Evolutionary conservation across 495 filamentous ascomycete species (phyloP).

Genomic region (Tetracladium marchalianum): DNA sequence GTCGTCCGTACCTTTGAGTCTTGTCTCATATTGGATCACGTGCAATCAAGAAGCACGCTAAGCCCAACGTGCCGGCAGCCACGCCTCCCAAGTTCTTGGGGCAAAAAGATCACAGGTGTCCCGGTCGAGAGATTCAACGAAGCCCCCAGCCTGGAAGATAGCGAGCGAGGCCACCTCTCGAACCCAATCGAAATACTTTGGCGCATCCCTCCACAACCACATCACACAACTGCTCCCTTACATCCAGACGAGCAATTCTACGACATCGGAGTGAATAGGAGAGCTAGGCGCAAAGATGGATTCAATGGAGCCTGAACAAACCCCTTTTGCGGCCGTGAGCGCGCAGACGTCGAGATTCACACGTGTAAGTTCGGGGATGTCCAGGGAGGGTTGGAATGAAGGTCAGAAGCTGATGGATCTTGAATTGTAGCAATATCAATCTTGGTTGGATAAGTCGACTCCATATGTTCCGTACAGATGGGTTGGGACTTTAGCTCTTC

Average conservation of each 20-base stretch:
- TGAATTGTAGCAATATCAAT: conserved; percentile 73
- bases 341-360: conserved; percentile 68
- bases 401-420: conserved; percentile 10
- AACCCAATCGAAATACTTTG: not conserved
- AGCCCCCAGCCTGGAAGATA: not conserved
- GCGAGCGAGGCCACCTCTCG: conserved; percentile 1
- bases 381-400: not conserved
- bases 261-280: conserved; percentile 8
- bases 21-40: no score
- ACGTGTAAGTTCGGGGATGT: conserved; percentile 42
- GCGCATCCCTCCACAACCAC: conserved; percentile 1
- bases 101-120: not conserved
- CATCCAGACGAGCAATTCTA: conserved; percentile 20
- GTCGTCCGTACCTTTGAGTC: no score
- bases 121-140: not conserved
- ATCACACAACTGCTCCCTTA: conserved; percentile 15
- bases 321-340: conserved; percentile 74
- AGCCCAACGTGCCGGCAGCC: no score
- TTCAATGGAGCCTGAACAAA: conserved; percentile 67
- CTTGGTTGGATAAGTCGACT: conserved; percentile 84
- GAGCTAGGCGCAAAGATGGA: conserved; percentile 45
- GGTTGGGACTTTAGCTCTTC: conserved; percentile 63
- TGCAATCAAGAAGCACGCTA: no score
- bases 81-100: no score
- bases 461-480: conserved; percentile 84